Conservation (phyloP, 2,329 filamentous ascomycete species). For the Dothiorella sarmentorum region DNA sequence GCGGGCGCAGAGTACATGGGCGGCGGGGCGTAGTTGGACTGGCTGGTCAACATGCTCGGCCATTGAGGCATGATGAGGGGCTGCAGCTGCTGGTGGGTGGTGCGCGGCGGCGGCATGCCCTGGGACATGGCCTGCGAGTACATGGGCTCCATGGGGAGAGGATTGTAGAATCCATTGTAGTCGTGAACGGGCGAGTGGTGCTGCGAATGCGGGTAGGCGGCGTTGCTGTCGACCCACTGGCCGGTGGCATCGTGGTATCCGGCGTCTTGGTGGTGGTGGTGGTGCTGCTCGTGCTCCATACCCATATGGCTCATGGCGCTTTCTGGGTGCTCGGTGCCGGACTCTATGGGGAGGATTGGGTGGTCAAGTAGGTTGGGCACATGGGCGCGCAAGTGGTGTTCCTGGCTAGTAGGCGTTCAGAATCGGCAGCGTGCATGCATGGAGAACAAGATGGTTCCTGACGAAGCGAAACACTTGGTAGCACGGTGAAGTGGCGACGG, state of each 20-base stretch:
- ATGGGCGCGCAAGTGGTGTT: conserved; percentile 21
- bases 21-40: conserved; percentile 39
- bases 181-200: conserved; percentile 41
- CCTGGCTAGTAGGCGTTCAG: conserved; percentile 23
- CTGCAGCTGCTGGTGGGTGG: conserved; percentile 39
- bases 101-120: conserved; percentile 35
- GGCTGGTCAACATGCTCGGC: conserved; percentile 43
- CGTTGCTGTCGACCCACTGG: conserved; percentile 31
- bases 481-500: conserved; percentile 14
- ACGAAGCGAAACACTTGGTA: conserved; percentile 29
- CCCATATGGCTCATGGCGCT: conserved; percentile 40
- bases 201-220: conserved; percentile 30
- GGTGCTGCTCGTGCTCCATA: conserved; percentile 40
- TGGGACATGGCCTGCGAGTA: conserved; percentile 23
- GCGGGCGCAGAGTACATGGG: conserved; percentile 32
- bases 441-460: conserved; percentile 30
- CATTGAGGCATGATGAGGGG: conserved; percentile 40
- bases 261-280: conserved; percentile 20
- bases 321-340: too few species aligned
- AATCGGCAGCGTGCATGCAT: conserved; percentile 37
- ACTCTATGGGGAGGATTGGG: conserved; percentile 29
- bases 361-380: conserved; percentile 25
- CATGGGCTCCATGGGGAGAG: conserved; percentile 40
- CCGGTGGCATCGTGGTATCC: conserved; percentile 31
- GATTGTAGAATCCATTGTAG: conserved; percentile 39